Evolutionary conservation across 352 stramenopile species (phyloP).

Genomic region (Paralagenidium karlingii): DNA sequence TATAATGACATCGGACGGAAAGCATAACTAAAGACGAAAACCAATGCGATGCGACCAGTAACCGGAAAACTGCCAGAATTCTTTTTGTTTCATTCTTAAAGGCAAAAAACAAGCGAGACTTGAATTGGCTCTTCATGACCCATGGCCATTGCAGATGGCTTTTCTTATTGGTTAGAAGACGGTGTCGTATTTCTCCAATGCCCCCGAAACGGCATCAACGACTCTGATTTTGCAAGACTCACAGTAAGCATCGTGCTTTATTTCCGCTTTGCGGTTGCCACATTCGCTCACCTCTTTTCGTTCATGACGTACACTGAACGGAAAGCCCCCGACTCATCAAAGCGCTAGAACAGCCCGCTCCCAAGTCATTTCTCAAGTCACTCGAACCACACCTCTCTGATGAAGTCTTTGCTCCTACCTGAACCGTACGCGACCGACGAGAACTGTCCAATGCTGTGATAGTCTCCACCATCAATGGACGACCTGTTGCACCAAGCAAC

Average conservation of each 20-base stretch:
- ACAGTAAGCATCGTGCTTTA: neutral
- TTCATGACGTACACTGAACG: slow-evolving; percentile 84
- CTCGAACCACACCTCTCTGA: too few species aligned
- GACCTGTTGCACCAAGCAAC: slow-evolving; percentile 12
- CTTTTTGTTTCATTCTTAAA: slow-evolving; percentile 7
- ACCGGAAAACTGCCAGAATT: neutral
- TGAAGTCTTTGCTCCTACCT: slow-evolving; percentile 19
- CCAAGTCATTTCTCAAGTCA: too few species aligned
- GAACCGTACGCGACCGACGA: slow-evolving; percentile 65
- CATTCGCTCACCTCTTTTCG: slow-evolving; percentile 34
- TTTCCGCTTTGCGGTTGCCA: neutral
- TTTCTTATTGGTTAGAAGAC: slow-evolving; percentile 33
- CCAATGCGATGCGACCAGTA: neutral
- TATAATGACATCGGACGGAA: neutral
- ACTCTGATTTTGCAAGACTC: slow-evolving; percentile 24
- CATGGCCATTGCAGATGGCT: slow-evolving; percentile 1
- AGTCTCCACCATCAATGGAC: slow-evolving; percentile 73
- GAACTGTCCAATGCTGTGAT: slow-evolving; percentile 76
- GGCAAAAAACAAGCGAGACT: slow-evolving; percentile 12
- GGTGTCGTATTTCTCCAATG: slow-evolving; percentile 82
- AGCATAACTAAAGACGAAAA: neutral
- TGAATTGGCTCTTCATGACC: slow-evolving; percentile 3
- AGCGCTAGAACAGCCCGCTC: too few species aligned
- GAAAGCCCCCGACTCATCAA: slow-evolving; percentile 77
- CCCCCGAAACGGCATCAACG: slow-evolving; percentile 72